Evolutionary conservation across 2,329 filamentous ascomycete species (phyloP), one percentile per base, ranked within the genome.

Genomic region (Clonostachys chloroleuca): DNA sequence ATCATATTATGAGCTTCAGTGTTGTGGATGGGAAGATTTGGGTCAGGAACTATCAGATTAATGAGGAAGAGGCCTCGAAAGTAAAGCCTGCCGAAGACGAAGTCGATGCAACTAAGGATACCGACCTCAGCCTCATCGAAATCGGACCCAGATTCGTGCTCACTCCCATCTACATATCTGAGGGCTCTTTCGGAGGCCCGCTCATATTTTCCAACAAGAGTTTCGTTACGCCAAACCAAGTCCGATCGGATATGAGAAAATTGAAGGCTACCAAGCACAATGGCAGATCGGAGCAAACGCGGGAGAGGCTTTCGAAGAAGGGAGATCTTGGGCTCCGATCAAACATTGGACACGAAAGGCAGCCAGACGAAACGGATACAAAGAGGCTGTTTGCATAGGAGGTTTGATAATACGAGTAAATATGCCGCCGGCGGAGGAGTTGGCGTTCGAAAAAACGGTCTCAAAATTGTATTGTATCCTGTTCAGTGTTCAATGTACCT

Each of bases 181-280:
- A 44, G 65, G 91, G 90, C 40, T 92, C 88, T 51, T 97, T 99
- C 58, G 92, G 92, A 46, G 94, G 94, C 0, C 92, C 94, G 4
- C 90, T 97, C 54, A 95, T 99, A 61, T 99, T 95, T 71, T 90
- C 97, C 75, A 97, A 97, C 74, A 94, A 90, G 77, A 87, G 96
- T 66, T 99, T 96, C 59, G 89, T 99, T 46, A 94, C 87, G 56
- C 94, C 94, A 10, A 99, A 99, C 80, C 89, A 96, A 70, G 83
- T 97, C 53, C 80, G 94, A 55, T 77, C 89, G 39, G 94, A 97
- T 53, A 67, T 95, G 56, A 78, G 89, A 56, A 75, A 82, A 67
- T 75, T 80, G 56, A 91, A 89, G 74, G 89, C 92, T 1, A 80
- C 82, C 43, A 83, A 83, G 56, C 92, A 95, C 71, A 88, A 89